Evolutionary conservation across 2,329 filamentous ascomycete genomes (phyloP).

Genomic region (Xylaria sp.): DNA sequence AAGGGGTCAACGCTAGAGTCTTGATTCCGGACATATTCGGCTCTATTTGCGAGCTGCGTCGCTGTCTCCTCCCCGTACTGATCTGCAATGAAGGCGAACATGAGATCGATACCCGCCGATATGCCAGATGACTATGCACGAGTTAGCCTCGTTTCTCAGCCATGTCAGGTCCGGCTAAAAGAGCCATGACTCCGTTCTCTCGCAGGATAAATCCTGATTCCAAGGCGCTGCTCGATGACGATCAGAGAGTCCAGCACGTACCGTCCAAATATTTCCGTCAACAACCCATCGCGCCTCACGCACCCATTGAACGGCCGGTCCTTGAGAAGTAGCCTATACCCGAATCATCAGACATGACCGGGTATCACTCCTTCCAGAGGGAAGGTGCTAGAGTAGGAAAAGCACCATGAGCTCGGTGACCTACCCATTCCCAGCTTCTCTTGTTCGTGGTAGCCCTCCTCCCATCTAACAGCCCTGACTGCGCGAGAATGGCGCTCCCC

Average conservation of each 20-base stretch:
- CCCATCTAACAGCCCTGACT: conserved; percentile 69
- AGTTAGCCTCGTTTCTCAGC: conserved; percentile 11
- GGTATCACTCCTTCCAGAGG: neutral
- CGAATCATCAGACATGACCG: conserved; percentile 18
- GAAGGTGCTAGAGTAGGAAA: neutral
- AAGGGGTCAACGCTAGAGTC: conserved; percentile 67
- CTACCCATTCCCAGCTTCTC: conserved; percentile 61
- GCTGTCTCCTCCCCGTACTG: conserved; percentile 66
- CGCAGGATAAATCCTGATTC: neutral
- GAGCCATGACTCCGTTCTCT: neutral
- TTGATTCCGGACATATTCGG: conserved; percentile 68
- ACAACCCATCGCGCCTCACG: conserved; percentile 70
- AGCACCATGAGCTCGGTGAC: conserved; percentile 20
- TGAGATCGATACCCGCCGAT: conserved; percentile 69
- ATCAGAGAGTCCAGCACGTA: conserved; percentile 18
- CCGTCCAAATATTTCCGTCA: conserved; percentile 74
- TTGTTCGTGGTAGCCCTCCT: conserved; percentile 75
- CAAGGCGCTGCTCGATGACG: neutral
- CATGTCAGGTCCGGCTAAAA: neutral
- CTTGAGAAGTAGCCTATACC: conserved; percentile 53
- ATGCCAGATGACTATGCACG: conserved; percentile 61
- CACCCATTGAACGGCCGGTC: conserved; percentile 68
- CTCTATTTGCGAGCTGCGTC: conserved; percentile 57
- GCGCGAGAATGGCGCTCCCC: conserved; percentile 68
- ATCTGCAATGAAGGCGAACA: conserved; percentile 65